phyloP scores from a whole-genome alignment of 2,329 filamentous ascomycete genomes.

The Chrysoporthe deuterocubensis region DNA sequence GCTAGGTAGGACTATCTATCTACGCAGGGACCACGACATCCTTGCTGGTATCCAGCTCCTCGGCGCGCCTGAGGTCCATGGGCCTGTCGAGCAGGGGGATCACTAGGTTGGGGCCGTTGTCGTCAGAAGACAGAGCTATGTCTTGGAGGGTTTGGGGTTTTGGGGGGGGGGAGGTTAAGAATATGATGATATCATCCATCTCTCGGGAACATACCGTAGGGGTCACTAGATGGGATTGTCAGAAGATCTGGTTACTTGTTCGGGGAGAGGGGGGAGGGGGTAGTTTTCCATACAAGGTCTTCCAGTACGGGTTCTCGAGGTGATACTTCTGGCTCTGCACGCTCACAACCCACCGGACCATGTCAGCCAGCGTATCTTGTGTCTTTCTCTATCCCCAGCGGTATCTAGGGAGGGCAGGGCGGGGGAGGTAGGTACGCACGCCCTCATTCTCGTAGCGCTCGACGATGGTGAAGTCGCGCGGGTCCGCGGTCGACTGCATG shows the following conservation, averaged over 20 bases:
- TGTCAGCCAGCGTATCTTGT: conserved; percentile 8
- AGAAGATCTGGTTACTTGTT: too few relatives aligned
- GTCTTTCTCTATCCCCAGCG: too few relatives aligned
- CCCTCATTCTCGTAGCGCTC: conserved; percentile 72
- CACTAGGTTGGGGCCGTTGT: conserved; percentile 43
- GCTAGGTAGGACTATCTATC: background rate
- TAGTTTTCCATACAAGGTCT: conserved; percentile 57
- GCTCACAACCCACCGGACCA: background rate
- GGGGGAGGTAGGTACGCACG: conserved; percentile 49
- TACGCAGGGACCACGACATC: conserved; percentile 46
- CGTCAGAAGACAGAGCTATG: background rate
- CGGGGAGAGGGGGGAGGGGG: too few relatives aligned
- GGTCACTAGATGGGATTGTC: conserved; percentile 47
- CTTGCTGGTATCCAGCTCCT: conserved; percentile 66
- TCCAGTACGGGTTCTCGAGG: conserved; percentile 73
- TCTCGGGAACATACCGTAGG: conserved; percentile 47
- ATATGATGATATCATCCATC: background rate
- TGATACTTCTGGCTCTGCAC: conserved; percentile 63
- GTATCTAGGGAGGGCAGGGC: background rate
- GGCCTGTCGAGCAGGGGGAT: conserved; percentile 67
- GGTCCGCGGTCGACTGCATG: conserved; percentile 74
- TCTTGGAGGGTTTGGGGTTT: too few relatives aligned
- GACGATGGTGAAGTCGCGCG: conserved; percentile 73
- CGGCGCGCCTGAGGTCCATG: conserved; percentile 71
- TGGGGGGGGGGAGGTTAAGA: background rate